Conservation (phyloP, 257 asterid species). For the Jacaranda copaia region DNA sequence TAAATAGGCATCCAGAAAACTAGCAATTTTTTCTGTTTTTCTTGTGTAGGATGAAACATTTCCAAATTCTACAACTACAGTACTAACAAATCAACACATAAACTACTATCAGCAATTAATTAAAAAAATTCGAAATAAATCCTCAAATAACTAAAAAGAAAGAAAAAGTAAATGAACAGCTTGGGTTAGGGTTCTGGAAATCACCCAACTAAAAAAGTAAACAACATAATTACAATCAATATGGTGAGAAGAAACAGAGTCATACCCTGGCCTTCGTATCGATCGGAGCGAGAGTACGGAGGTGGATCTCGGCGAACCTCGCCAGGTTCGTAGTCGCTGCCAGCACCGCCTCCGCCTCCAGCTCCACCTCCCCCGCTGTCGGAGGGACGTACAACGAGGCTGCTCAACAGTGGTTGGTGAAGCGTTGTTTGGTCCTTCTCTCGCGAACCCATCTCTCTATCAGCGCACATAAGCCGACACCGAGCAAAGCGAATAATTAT, state of each 20-base stretch:
- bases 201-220: slow-evolving; percentile 4
- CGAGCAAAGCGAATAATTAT: background rate
- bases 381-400: slow-evolving; percentile 83
- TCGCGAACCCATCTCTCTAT: slow-evolving; percentile 72
- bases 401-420: slow-evolving; percentile 74
- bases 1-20: background rate
- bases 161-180: slow-evolving; percentile 2
- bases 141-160: too few species aligned
- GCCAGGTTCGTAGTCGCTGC: slow-evolving; percentile 91
- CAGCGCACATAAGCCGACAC: slow-evolving; percentile 18
- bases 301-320: slow-evolving; percentile 89
- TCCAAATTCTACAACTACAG: background rate
- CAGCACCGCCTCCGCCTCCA: slow-evolving; percentile 44
- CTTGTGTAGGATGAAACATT: background rate
- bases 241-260: slow-evolving; percentile 17
- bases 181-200: slow-evolving; percentile 25
- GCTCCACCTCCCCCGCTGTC: slow-evolving; percentile 56
- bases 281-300: slow-evolving; percentile 71
- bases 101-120: background rate
- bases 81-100: slow-evolving; percentile 14
- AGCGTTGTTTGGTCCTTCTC: slow-evolving; percentile 68
- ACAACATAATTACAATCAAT: background rate
- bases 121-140: background rate
- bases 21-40: background rate
- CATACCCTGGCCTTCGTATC: slow-evolving; percentile 70